Base-by-base conservation (phyloP, 1,284 basidiomycete genomes). In the Ganoderma sinense region DNA sequence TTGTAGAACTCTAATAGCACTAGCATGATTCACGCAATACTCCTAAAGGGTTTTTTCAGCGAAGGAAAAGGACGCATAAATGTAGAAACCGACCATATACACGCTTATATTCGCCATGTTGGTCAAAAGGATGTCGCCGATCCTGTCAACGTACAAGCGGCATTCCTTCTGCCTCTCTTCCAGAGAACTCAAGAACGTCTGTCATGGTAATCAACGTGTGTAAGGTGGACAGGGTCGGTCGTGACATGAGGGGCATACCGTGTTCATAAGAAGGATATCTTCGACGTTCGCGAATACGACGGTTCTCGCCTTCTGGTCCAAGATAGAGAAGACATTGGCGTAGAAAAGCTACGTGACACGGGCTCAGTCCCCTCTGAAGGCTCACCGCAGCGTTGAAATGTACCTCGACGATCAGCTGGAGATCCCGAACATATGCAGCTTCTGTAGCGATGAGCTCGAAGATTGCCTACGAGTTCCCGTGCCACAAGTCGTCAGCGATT, bases 201-300 rank as follows among this genome's bases (percentile, higher is more conserved):
- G 72, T 53, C 8, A 48, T 10, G 8, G 18, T 48, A 18, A 43
- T 58, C 36, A 33, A 39, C n/a, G n/a, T n/a, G n/a, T 18, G 10
- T 23, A 20, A 39, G 69, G 73, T 71, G 62, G 55, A 71, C 13
- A 61, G 67, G n/a, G n/a, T n/a, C 36, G 70, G 64, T 14, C 71
- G n/a, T 41, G 64, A 2, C 36, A 2, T 18, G 48, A 65, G 18
- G 20, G 6, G 77, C 88, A 70, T 75, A 94, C 93, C 23, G 95
- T 97, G 76, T 97, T 97, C 66, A 90, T 92, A 33, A 97, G 82
- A 10, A 97, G 84, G 66, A 97, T 92, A 74, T 97, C 96, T 77
- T 98, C 97, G 36, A 98, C 87, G 75, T 98, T 98, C 18, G 94
- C 94, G 78, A 99, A 99, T 40, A 99, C 91, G 60, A 94, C 94